Conservation (phyloP, 148 eudicot species). For the Heliamphora exappendiculata region DNA sequence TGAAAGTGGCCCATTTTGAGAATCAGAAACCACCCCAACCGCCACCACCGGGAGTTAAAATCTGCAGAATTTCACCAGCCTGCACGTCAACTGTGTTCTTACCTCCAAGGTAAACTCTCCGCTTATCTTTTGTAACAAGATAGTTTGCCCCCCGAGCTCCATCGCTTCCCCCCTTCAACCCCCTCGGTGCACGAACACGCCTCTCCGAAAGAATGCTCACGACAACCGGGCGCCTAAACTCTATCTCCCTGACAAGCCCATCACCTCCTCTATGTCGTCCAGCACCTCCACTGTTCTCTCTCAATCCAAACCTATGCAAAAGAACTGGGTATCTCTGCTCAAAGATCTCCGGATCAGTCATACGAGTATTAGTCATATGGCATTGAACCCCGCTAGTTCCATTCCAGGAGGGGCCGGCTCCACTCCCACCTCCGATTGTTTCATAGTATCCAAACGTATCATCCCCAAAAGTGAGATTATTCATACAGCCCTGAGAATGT, state of each 20-base stretch:
- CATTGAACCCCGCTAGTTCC: constrained; percentile 96
- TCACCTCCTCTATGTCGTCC: constrained; percentile 89
- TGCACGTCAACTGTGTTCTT: constrained; percentile 79
- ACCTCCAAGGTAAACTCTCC: constrained; percentile 73
- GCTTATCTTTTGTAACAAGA: constrained; percentile 57
- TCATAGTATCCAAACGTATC: constrained; percentile 87
- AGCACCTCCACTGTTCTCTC: constrained; percentile 83
- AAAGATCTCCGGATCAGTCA: constrained; percentile 97
- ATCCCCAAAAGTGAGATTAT: constrained; percentile 90
- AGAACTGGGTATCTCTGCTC: constrained; percentile 97
- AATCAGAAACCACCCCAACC: constrained; percentile 47
- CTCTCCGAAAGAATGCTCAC: constrained; percentile 94
- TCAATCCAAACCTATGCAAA: constrained; percentile 68
- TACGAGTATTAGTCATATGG: constrained; percentile 95
- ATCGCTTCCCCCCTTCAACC: constrained; percentile 70
- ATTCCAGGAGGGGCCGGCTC: constrained; percentile 89
- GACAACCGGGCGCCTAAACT: constrained; percentile 65
- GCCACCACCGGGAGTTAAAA: constrained; percentile 93
- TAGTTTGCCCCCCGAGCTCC: constrained; percentile 82
- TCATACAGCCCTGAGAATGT: constrained; percentile 98
- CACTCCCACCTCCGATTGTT: constrained; percentile 96
- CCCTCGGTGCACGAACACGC: constrained; percentile 95
- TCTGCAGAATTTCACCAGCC: constrained; percentile 74
- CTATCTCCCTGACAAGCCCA: constrained; percentile 89
- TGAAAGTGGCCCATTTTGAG: no score